Evolutionary conservation across 805 yeast species (phyloP), one percentile per base, ranked within the genome.

Genomic region (Kluyveromyces dobzhanskii): DNA sequence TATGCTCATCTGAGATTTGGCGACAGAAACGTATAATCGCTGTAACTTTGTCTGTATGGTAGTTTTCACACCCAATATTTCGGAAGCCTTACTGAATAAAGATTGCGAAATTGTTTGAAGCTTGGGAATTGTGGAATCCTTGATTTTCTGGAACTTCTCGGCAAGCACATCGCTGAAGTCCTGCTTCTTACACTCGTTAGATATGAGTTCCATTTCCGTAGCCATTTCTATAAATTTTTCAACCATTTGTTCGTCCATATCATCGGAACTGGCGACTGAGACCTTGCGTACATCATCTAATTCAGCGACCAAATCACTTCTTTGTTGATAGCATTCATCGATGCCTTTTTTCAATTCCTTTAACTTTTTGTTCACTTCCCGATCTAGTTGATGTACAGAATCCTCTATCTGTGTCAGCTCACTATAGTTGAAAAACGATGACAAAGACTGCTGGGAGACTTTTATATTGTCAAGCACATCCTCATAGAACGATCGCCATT

Each of bases 1-100:
- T 4, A 61, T 56, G 34, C 61, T 61, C 17, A 66, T 47, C 44
- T 69, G 73, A 2, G 66, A 55, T 35, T 47, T 55, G 1, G 70
- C 62, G 26, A 66, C 55, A 17, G 61, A 53, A 3, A 62, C 54
- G 32, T 51, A 43, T 0, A 48, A 21, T 3, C 33, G 43, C 18
- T 67, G 48, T 1, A 65, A 52, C 4, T 57, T 44, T 2, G 51
- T 50, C 11, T 68, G 61, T 10, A 70, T 42, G n/a, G 46, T 51
- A 11, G 46, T 45, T 42, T 69, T 71, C 1, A 59, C 44, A 3
- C 48, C 51, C 8, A 55, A 47, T 2, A 53, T 37, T 9, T 46
- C 41, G 27, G 48, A 47, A 4, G 54, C 46, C 39, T 53, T 51
- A 9, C 45, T 29, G 38, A 47, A 55, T 18, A 59, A 41, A 9